Base-by-base conservation (phyloP, 2,329 filamentous ascomycete species). In the Ascochyta fabae region DNA sequence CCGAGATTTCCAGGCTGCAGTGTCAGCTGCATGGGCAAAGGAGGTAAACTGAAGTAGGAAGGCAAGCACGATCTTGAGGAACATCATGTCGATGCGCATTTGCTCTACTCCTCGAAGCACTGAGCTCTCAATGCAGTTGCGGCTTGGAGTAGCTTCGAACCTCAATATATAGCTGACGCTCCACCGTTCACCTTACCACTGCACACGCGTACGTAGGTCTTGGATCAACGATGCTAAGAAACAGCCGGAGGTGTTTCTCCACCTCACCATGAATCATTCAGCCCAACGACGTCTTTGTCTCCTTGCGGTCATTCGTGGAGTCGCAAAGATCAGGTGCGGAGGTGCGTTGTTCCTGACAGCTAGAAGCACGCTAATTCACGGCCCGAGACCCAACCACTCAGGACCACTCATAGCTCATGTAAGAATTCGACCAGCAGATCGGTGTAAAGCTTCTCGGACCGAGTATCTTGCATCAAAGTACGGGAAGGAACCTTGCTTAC, bases 1-100 rank as follows among this genome's bases (percentile, higher is more conserved):
- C 43, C 72, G 67, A 27, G 71, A 73, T 62, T 74, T 73, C 73
- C 73, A 75, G 9, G 71, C 70, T 39, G 41, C 56, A 12, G 70
- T 70, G 48, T 72, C 70, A 38, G 69, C 72, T 46, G 71, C 69
- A 12, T 56, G 42, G 44, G 65, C 62, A 27, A 69, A 39, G 48
- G 65, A 56, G 43, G 56, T 47, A 15, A 65, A 33, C 34, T 63
- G 59, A 33, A 70, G 58, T 45, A 66, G 44, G 22, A 51, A 49
- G 9, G 62, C 41, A 38, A 65, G 13, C 3, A 66, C 26, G n/a
- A 42, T 31, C 15, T 53, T 51, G 39, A 68, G 50, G 40, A 69
- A 46, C 56, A 64, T 43, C 64, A 67, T 68, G 6, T 42, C 55
- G 56, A 57, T 33, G 39, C 26, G 15, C 7, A 5, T 46, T 15